Evolutionary conservation across 805 yeast genomes (phyloP).

Genomic region (Starmerella khaoyaiensis): DNA sequence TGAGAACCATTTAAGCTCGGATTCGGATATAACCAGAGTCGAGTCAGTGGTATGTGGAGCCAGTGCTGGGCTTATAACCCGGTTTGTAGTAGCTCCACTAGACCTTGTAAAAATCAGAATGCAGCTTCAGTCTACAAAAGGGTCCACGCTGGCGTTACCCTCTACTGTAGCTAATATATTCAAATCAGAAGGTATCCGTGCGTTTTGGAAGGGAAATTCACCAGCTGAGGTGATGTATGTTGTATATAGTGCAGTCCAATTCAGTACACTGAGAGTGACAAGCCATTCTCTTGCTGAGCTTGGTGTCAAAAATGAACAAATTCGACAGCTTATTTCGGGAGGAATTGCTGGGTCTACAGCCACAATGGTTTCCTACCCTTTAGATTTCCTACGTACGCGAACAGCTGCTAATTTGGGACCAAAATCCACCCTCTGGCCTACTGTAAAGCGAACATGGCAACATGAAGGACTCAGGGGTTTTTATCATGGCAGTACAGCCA

Average conservation of each 20-base stretch:
- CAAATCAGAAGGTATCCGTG: constrained; percentile 53
- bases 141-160: neutral
- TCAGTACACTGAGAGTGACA: constrained; percentile 50
- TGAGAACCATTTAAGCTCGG: constrained; percentile 25
- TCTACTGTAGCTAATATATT: constrained; percentile 34
- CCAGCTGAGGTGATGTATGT: constrained; percentile 85
- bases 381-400: constrained; percentile 78
- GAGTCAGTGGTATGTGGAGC: constrained; percentile 61
- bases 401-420: constrained; percentile 49
- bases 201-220: constrained; percentile 92
- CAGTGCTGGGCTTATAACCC: constrained; percentile 49
- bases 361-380: constrained; percentile 69
- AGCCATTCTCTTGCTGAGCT: constrained; percentile 28
- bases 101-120: constrained; percentile 67
- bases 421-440: constrained; percentile 18
- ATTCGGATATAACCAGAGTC: constrained; percentile 38
- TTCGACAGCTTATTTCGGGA: constrained; percentile 51
- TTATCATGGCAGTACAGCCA: constrained; percentile 38
- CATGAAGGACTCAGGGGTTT: constrained; percentile 37
- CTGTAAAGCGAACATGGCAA: constrained; percentile 28
- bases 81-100: constrained; percentile 60
- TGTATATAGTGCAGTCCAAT: constrained; percentile 74
- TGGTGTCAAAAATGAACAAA: constrained; percentile 22
- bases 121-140: constrained; percentile 37
- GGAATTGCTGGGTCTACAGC: constrained; percentile 64